A percentile compares a stretch with the other conserved stretches of the same genome.
Conservation (phyloP, 331 rosid species). For the Arachis monticola region DNA sequence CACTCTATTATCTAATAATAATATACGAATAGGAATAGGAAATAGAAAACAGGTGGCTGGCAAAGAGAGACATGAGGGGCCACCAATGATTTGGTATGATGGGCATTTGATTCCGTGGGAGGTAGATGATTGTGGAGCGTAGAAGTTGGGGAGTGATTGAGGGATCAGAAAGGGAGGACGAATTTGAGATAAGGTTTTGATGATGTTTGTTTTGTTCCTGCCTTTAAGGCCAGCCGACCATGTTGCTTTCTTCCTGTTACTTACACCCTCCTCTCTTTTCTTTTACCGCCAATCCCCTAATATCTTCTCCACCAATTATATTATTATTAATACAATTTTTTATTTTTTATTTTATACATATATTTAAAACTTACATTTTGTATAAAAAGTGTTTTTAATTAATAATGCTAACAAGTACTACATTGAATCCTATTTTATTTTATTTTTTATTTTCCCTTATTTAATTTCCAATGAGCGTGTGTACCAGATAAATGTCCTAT, state of each 20-base stretch:
- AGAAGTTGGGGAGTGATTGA: constrained; percentile 61
- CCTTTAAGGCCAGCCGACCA: constrained; percentile 63
- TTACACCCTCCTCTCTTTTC: not conserved
- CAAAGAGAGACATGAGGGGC: constrained; percentile 49
- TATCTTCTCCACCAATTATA: too few species aligned
- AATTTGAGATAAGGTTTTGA: constrained; percentile 61
- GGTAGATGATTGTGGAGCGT: constrained; percentile 69
- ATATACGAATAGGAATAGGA: not conserved
- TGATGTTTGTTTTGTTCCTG: constrained; percentile 39
- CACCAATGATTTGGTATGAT: constrained; percentile 89
- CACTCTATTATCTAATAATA: not conserved
- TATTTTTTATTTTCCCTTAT: not conserved
- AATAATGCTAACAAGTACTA: too few species aligned
- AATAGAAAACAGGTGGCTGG: constrained; percentile 31
- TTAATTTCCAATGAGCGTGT: constrained; percentile 12
- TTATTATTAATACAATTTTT: too few species aligned
- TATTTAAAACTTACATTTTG: too few species aligned
- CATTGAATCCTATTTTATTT: not conserved
- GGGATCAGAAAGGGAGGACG: constrained; percentile 35
- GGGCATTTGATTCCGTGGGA: constrained; percentile 83
- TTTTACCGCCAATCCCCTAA: not conserved
- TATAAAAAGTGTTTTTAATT: too few species aligned
- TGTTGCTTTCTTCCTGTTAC: constrained; percentile 34
- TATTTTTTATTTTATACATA: too few species aligned
- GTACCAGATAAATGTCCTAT: constrained; percentile 43